Evolutionary conservation across 805 yeast species (phyloP).

Genomic region (Blastobotrys mokoenaii): DNA sequence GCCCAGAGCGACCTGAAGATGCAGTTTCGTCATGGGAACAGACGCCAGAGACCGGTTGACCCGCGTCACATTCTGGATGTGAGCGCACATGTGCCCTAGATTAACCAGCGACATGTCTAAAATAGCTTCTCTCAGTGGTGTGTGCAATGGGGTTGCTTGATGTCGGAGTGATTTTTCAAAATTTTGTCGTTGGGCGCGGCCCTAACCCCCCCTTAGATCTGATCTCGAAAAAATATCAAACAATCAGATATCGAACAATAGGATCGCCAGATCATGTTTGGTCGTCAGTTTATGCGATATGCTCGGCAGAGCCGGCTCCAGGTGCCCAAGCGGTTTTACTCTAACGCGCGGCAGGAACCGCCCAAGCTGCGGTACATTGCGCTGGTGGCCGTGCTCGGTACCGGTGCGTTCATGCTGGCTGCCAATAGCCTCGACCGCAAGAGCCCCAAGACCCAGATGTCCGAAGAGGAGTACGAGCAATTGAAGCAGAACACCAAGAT

Average conservation of each 20-base stretch:
- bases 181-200: background rate
- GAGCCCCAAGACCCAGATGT: constrained; percentile 19
- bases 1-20: constrained; percentile 74
- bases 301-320: background rate
- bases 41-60: constrained; percentile 68
- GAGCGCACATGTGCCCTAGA: constrained; percentile 78
- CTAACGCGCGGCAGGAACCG: constrained; percentile 12
- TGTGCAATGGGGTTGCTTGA: no score
- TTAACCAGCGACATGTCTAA: constrained; percentile 70
- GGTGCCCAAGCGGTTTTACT: background rate
- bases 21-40: constrained; percentile 75
- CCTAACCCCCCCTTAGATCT: background rate
- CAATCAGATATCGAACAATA: background rate
- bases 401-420: constrained; percentile 27
- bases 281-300: background rate
- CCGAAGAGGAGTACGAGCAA: constrained; percentile 29
- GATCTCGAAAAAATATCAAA: background rate
- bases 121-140: background rate
- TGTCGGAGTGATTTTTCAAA: constrained; percentile 2
- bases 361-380: constrained; percentile 28
- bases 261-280: constrained; percentile 1
- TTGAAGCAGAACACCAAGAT: constrained; percentile 25
- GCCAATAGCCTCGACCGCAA: constrained; percentile 24
- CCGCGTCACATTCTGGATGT: constrained; percentile 77
- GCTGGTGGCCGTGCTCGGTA: constrained; percentile 25